Evolutionary conservation across 805 yeast species (phyloP).

Genomic region (baker's yeast (Saccharomyces cerevisiae)): DNA sequence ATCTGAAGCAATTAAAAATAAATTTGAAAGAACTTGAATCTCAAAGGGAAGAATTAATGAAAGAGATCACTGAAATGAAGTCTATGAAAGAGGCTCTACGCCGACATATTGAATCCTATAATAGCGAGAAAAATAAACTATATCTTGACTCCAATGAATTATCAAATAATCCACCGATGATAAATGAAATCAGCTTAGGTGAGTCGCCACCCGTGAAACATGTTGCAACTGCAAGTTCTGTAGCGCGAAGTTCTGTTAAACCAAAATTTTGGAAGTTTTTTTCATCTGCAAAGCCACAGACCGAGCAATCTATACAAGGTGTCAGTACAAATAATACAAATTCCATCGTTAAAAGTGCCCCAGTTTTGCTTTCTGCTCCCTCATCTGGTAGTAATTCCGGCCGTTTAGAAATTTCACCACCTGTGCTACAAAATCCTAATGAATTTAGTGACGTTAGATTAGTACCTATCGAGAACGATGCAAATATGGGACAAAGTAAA

Average conservation of each 20-base stretch:
- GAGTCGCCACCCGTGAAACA: background rate
- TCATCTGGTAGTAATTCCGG: constrained; percentile 3
- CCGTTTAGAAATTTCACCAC: constrained; percentile 30
- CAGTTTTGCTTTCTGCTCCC: background rate
- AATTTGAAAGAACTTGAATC: background rate
- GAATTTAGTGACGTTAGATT: constrained; percentile 33
- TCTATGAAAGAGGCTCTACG: constrained; percentile 1
- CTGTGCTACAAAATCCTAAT: constrained; percentile 31
- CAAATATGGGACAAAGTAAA: background rate
- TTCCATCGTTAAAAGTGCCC: background rate
- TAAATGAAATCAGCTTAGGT: background rate
- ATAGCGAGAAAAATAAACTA: background rate
- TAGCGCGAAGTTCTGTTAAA: constrained; percentile 21
- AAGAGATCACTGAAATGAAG: constrained; percentile 1
- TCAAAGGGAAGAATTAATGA: background rate
- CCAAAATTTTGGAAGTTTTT: constrained; percentile 32
- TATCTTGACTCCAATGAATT: background rate
- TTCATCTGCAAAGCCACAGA: constrained; percentile 8
- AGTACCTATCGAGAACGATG: constrained; percentile 16
- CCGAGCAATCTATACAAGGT: background rate
- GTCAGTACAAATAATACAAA: constrained; percentile 1
- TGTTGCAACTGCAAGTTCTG: background rate
- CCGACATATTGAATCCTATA: constrained; percentile 1
- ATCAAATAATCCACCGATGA: background rate
- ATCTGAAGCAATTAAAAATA: background rate